Conservation (phyloP, 768 basidiomycete species). For the Phylloporus rhodoxanthus region DNA sequence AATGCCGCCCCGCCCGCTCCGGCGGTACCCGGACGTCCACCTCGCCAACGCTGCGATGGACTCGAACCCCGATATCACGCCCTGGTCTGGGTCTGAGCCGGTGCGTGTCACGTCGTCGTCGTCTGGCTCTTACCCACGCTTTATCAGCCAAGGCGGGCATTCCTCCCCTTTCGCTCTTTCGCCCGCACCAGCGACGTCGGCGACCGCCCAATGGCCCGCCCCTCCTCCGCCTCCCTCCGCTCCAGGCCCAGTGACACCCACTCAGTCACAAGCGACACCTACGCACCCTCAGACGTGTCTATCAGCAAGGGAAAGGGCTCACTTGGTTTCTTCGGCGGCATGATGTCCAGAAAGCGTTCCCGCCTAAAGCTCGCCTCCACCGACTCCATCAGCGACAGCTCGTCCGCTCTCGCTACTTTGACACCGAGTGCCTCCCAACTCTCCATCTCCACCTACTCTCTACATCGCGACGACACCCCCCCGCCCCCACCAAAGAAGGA, state of each 20-base stretch:
- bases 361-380: constrained; percentile 37
- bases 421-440: constrained; percentile 33
- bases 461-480: constrained; percentile 5
- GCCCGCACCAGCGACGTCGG: constrained; percentile 23
- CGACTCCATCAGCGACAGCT: constrained; percentile 23
- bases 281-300: constrained; percentile 31
- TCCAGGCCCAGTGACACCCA: constrained; percentile 28
- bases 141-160: constrained; percentile 16
- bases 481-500: constrained; percentile 25
- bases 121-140: constrained; percentile 7
- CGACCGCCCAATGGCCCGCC: constrained; percentile 7
- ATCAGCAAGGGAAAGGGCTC: constrained; percentile 45
- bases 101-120: constrained; percentile 2
- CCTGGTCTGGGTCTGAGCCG: constrained; percentile 18
- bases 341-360: constrained; percentile 37
- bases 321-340: constrained; percentile 36
- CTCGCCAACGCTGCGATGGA: not conserved
- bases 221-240: constrained; percentile 27
- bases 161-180: constrained; percentile 16
- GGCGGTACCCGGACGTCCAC: constrained; percentile 10
- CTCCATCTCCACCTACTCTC: constrained; percentile 19
- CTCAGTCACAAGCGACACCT: constrained; percentile 23
- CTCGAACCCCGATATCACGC: constrained; percentile 14
- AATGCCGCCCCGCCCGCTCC: not conserved
- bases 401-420: constrained; percentile 33